Percentiles rank a stretch among this genome's conserved stretches.
Conservation (phyloP, 768 basidiomycete species). For the Leccinum fibrillosum region DNA sequence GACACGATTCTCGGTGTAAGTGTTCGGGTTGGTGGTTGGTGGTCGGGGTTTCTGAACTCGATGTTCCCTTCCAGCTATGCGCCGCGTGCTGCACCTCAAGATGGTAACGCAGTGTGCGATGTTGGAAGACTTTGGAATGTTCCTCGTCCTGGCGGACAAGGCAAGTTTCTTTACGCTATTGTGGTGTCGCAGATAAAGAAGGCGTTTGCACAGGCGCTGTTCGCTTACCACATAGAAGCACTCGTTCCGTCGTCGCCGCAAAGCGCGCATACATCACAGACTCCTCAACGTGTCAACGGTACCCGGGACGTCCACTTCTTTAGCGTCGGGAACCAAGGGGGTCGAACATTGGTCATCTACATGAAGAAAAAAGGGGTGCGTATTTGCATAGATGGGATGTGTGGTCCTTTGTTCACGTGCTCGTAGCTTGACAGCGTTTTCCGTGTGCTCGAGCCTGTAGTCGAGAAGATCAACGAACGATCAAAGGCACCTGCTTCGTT, state of each 20-base stretch:
- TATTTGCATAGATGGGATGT: conserved; percentile 8
- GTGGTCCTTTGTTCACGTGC: background rate
- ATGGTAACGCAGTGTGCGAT: conserved; percentile 95
- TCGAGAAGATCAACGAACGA: conserved; percentile 80
- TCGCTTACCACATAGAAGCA: conserved; percentile 95
- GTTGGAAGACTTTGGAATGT: conserved; percentile 94
- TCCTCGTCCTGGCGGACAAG: conserved; percentile 94
- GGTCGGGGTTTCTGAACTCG: conserved; percentile 4
- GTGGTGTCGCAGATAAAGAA: background rate
- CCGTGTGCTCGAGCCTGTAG: conserved; percentile 96
- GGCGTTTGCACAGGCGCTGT: conserved; percentile 54
- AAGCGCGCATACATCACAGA: conserved; percentile 63
- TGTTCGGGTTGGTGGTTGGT: background rate
- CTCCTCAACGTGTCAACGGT: conserved; percentile 87
- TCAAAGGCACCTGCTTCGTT: conserved; percentile 67
- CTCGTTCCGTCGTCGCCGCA: conserved; percentile 85
- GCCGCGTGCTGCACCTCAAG: conserved; percentile 90
- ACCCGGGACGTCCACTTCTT: conserved; percentile 95
- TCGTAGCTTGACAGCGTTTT: conserved; percentile 82
- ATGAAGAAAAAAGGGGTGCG: conserved; percentile 91
- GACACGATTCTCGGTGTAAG: conserved; percentile 81
- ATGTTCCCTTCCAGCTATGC: conserved; percentile 57
- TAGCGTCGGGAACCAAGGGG: conserved; percentile 83
- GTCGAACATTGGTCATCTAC: conserved; percentile 87
- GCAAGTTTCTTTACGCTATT: conserved; percentile 30